Evolutionary conservation across 2,329 filamentous ascomycete species (phyloP), one percentile per base, ranked within the genome.

Genomic region (Emmonsiellopsis sp.): DNA sequence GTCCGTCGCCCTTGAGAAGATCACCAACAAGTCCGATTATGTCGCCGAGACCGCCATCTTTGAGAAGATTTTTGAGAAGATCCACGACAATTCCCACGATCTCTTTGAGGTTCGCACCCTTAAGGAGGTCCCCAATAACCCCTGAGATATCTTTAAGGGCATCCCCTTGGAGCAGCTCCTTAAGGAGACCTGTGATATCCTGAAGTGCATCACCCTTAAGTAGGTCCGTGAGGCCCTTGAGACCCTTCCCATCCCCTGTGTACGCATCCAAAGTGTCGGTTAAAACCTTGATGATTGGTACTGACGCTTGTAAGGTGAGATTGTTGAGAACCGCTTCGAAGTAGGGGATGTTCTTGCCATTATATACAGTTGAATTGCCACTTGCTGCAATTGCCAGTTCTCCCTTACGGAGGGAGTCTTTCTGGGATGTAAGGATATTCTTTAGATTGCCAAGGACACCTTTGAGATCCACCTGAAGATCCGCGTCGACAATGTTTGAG

Each of bases 311-410:
- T 5, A 78, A 62, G 1, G 59, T 65, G 41, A 73, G 70, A 0
- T 63, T 65, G 54, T 72, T 72, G 40, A 79, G 61, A 7, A 78
- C 67, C 1, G 66, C 60, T 53, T 78, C 74, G n/a, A 75, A 59
- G 50, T 73, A 78, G 1, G 61, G 57, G 45, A 79, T 72, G 53
- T 71, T 73, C 54, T 71, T 15, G 2, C 74, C 74, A 37, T 76
- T 67, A 42, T 73, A 67, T 0, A 70, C 58, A 1, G 74, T 73
- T 1, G 67, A 54, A 48, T 76, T 76, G 2, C 74, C 74, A 0
- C 68, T 68, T 3, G 70, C 68, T 46, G 67, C 69, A 42, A 78
- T 62, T 55, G 69, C 64, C 20, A 78, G 61, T n/a, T 70, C 65
- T 3, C 76, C 75, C 0, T 68, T 59, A 31, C 57, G 58, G 2